A percentile compares a stretch with the other conserved stretches of the same genome.
Evolutionary conservation across 1,139 yeast species (phyloP).

Genomic region (Candida sanyaensis): DNA sequence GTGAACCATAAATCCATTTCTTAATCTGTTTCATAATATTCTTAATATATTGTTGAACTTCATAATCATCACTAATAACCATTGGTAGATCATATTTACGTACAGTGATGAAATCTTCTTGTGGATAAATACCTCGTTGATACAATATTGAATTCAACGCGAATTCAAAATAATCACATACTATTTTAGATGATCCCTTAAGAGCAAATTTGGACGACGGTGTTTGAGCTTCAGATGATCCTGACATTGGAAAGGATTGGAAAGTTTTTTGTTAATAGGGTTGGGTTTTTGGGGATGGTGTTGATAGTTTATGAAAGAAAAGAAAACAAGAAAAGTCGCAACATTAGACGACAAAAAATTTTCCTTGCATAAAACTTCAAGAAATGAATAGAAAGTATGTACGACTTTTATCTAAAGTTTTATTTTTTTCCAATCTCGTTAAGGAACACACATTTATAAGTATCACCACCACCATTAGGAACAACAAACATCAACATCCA

Average conservation of each 20-base stretch:
- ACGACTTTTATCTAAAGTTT: not conserved
- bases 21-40: constrained; percentile 75
- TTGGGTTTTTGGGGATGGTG: not conserved
- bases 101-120: constrained; percentile 81
- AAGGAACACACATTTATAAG: not conserved
- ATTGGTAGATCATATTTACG: constrained; percentile 80
- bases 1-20: constrained; percentile 77
- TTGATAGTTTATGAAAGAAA: not conserved
- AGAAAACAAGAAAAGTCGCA: not conserved
- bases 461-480: not conserved
- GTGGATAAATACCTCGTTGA: constrained; percentile 89
- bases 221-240: not conserved
- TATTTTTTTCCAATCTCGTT: not conserved
- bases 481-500: constrained; percentile 2
- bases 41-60: constrained; percentile 68
- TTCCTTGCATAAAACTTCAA: not conserved
- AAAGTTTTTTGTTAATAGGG: not conserved
- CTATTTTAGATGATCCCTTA: constrained; percentile 75
- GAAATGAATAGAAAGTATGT: not conserved
- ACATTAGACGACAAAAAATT: not conserved
- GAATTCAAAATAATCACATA: constrained; percentile 83
- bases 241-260: not conserved
- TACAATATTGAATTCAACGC: constrained; percentile 79
- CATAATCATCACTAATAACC: constrained; percentile 74
- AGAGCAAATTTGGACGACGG: constrained; percentile 50